Percentiles rank a stretch among this genome's conserved stretches.
phyloP scores from a whole-genome alignment of 179 eudicot genomes.

The Camellia oleifera region DNA sequence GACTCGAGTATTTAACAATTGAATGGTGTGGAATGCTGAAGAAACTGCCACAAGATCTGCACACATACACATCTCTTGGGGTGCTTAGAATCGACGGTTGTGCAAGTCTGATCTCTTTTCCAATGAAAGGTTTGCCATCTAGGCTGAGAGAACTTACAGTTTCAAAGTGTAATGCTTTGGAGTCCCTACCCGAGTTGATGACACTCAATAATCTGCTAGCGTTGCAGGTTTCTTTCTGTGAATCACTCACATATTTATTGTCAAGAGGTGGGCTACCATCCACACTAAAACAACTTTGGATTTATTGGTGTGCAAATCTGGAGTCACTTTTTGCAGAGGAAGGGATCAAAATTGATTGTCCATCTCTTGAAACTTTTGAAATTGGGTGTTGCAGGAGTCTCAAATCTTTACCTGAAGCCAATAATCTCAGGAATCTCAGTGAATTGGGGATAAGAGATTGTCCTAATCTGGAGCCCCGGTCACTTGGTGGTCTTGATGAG shows the following conservation, averaged over 20 bases:
- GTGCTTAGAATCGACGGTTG: no score
- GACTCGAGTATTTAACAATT: no score
- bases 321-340: not conserved
- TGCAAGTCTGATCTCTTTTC: no score
- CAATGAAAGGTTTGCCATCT: no score
- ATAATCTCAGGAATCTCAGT: not conserved
- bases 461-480: not conserved
- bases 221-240: not conserved
- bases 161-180: not conserved
- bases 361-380: not conserved
- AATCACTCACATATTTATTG: not conserved
- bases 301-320: fast-evolving
- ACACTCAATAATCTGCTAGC: not conserved
- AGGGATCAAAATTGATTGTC: slow-evolving; percentile 4
- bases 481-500: not conserved
- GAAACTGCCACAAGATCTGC: no score
- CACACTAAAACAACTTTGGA: not conserved
- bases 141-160: no score
- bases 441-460: not conserved
- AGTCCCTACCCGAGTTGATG: not conserved
- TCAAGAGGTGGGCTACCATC: not conserved
- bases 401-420: not conserved
- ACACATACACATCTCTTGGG: no score
- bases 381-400: not conserved
- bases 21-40: no score